Evolutionary conservation across 768 basidiomycete genomes (phyloP), one percentile per base, ranked within the genome.

Genomic region (Termitomyces sp.): DNA sequence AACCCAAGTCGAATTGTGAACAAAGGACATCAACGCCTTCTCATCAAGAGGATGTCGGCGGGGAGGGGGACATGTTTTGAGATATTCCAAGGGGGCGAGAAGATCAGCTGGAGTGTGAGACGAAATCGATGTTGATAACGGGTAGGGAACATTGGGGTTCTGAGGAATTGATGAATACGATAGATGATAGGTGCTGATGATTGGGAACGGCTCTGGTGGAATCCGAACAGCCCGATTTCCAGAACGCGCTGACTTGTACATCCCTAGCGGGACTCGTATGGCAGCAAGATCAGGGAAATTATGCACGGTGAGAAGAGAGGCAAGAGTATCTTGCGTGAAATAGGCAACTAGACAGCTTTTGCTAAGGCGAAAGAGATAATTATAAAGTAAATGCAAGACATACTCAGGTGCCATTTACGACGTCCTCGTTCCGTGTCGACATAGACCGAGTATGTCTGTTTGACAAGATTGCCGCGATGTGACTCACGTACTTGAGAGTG

Each of bases 331-430:
- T 45, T 85, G 80, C 0, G 87, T 89, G 68, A 86, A 91, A 74
- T 92, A 92, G 9, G 91, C 91, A 66, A 91, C 90, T 92, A 62
- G 20, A 35, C 36, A 36, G 22, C 50, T 57, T 51, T 65, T 58
- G 44, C 57, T 50, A 3, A 52, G 28, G 24, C 32, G 56, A 24
- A 61, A 65, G 57, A 45, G 33, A 57, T 55, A n/a, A n/a, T n/a
- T n/a, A 32, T 7, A 28, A 9, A 33, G 55, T 28, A 32, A 22
- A 58, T 55, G 32, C 33, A 49, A 60, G 44, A 70, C 87, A 56
- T 71, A 91, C 90, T 91, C 36, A 92, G 79, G 66, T 92, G 90
- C 90, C 90, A 92, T 67, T 92, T 92, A 64, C 87, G 80, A 60
- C 82, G 81, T n/a, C 89, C 89, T 58, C 78, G 74, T 20, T 80